Evolutionary conservation across 331 rosid genomes (phyloP).

Genomic region (Saraca asoca): DNA sequence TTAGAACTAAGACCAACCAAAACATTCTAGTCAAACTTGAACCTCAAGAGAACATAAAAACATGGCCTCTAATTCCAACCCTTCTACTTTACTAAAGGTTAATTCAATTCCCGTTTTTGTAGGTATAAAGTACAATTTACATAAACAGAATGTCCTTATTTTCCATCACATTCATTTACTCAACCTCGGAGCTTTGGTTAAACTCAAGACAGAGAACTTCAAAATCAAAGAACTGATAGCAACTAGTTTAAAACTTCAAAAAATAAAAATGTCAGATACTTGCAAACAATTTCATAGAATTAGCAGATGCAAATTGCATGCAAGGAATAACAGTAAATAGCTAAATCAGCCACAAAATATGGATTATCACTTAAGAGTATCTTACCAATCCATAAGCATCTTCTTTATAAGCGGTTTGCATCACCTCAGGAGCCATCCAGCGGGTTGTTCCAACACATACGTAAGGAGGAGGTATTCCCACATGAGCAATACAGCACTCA

Average conservation of each 20-base stretch:
- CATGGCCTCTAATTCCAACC: not conserved
- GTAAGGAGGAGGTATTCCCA: constrained; percentile 76
- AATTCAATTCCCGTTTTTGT: not conserved
- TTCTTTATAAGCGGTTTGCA: constrained; percentile 68
- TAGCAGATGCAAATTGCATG: constrained; percentile 2
- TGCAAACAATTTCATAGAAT: constrained; percentile 11
- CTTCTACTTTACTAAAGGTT: not conserved
- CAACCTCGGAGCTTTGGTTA: no score
- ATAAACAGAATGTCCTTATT: not conserved
- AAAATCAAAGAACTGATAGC: constrained; percentile 1
- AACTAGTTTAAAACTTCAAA: constrained; percentile 5
- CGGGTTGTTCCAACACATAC: constrained; percentile 94
- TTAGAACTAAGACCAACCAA: not conserved
- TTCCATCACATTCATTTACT: no score
- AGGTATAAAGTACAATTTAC: not conserved
- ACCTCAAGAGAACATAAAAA: not conserved
- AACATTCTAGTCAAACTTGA: not conserved
- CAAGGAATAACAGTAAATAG: constrained; percentile 4
- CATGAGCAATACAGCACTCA: constrained; percentile 83
- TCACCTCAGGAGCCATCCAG: constrained; percentile 99
- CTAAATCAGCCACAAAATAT: not conserved
- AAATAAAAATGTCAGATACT: not conserved
- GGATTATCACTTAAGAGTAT: constrained; percentile 16
- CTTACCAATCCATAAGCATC: constrained; percentile 80
- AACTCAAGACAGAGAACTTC: constrained; percentile 9